A percentile compares a stretch with the other conserved stretches of the same genome.
These are phyloP conservation scores for Carex cristatella DNA, from an alignment of 176 grass and related monocot genomes.

Conservation along the genomic window DNA sequence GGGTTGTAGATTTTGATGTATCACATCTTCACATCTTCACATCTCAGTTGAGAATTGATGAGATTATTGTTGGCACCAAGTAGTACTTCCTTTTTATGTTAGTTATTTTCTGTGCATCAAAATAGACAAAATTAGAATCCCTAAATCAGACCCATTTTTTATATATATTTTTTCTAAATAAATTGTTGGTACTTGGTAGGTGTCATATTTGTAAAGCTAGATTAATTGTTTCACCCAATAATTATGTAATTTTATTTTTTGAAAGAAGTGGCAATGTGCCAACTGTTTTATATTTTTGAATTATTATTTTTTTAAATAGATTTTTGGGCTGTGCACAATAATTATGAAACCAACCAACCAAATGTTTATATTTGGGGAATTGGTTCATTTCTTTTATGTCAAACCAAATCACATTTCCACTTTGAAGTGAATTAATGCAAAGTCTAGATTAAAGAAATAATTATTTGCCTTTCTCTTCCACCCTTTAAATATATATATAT, in stretches of 20 bases:
- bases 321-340: neutral
- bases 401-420: conserved; percentile 8
- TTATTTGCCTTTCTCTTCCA: neutral
- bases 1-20: conserved; percentile 9
- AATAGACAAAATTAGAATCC: conserved; percentile 11
- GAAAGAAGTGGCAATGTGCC: neutral
- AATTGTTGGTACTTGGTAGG: too few species aligned
- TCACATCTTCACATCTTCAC: neutral
- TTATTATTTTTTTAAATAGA: neutral
- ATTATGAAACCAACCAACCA: conserved; percentile 20
- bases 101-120: conserved; percentile 3
- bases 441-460: neutral
- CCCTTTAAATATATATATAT: too few species aligned
- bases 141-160: neutral
- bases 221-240: neutral
- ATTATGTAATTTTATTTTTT: neutral
- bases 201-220: neutral
- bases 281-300: neutral
- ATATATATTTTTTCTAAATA: too few species aligned
- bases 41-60: neutral
- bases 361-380: conserved; percentile 17
- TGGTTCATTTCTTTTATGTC: conserved; percentile 16
- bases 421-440: conserved; percentile 6
- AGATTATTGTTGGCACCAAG: neutral
- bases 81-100: neutral